These are phyloP conservation scores for Pythium phragmiticola DNA, from an alignment of 352 stramenopile genomes.

Conservation along the genomic window DNA sequence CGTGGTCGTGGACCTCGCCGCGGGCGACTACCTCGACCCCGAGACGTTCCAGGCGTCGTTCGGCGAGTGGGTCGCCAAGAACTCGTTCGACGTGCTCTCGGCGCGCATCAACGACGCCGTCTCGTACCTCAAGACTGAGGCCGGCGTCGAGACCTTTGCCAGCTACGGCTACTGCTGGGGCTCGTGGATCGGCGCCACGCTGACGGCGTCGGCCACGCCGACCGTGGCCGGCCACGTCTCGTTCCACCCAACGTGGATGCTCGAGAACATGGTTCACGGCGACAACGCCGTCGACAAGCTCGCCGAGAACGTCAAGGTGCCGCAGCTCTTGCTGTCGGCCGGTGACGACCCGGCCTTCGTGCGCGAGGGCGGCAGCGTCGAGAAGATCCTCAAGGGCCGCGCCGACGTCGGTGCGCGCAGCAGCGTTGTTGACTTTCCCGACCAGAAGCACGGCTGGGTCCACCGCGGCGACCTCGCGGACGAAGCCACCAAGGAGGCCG, in stretches of 20 bases:
- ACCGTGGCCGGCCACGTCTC: conserved; percentile 64
- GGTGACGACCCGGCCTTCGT: conserved; percentile 72
- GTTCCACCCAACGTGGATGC: conserved; percentile 79
- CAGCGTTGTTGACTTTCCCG: conserved; percentile 63
- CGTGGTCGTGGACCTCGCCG: conserved; percentile 61
- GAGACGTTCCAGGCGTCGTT: conserved; percentile 31
- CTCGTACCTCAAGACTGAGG: conserved; percentile 66
- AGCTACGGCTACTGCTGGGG: conserved; percentile 87
- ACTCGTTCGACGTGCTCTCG: conserved; percentile 55
- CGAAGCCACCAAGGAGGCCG: conserved; percentile 50
- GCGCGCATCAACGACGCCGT: conserved; percentile 71
- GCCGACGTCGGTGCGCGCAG: conserved; percentile 36
- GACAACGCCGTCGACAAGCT: conserved; percentile 69
- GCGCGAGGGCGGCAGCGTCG: conserved; percentile 61
- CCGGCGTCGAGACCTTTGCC: conserved; percentile 50
- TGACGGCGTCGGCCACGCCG: conserved; percentile 42
- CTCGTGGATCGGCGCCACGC: conserved; percentile 66
- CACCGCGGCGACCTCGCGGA: conserved; percentile 78
- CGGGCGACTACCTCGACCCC: conserved; percentile 61
- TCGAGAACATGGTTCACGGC: conserved; percentile 78
- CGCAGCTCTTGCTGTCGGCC: conserved; percentile 66
- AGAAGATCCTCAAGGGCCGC: conserved; percentile 60
- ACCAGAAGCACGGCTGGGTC: conserved; percentile 82
- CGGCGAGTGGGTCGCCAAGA: conserved; percentile 65
- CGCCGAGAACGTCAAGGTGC: conserved; percentile 64